Percentiles rank a stretch among this genome's conserved stretches.
These are phyloP conservation scores for Volvox carteri DNA, from an alignment of 163 green algal species.

Conservation along the genomic window DNA sequence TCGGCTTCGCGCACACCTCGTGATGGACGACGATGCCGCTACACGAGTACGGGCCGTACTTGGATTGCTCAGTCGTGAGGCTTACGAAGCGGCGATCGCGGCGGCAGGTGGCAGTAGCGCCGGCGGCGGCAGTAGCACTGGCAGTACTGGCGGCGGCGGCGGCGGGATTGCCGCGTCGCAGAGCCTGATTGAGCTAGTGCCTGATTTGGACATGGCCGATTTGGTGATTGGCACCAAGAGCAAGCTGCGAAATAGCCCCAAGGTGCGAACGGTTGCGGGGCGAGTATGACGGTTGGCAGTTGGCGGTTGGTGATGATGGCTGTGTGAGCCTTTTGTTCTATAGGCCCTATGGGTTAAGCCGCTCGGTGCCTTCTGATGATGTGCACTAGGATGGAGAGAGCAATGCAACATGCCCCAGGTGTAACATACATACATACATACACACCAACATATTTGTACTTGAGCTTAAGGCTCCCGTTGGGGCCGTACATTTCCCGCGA, in stretches of 20 bases:
- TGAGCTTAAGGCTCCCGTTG: too few species aligned
- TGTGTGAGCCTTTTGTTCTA: too few species aligned
- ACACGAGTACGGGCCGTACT: conserved; percentile 30
- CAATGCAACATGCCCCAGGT: too few species aligned
- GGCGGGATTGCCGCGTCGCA: background rate
- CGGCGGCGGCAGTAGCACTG: background rate
- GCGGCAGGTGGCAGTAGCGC: too few species aligned
- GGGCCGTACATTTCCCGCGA: too few species aligned
- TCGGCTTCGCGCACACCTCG: conserved; percentile 1
- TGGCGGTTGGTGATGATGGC: too few species aligned
- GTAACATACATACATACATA: too few species aligned
- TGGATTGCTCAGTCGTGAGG: conserved; percentile 6
- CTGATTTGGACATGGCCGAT: conserved; percentile 28
- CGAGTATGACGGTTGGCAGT: too few species aligned
- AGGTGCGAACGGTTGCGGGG: conserved; percentile 1
- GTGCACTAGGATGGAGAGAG: too few species aligned
- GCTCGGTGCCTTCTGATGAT: too few species aligned
- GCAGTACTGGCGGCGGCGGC: background rate
- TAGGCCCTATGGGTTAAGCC: too few species aligned
- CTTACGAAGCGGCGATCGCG: conserved; percentile 1
- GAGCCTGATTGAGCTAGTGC: conserved; percentile 19
- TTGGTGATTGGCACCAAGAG: conserved; percentile 30
- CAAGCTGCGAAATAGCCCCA: conserved; percentile 9
- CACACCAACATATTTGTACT: too few species aligned
- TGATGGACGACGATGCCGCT: conserved; percentile 42